These are phyloP conservation scores for Alternaria angustiovoidea DNA, from an alignment of 2,329 filamentous ascomycete species.

Conservation along the genomic window DNA sequence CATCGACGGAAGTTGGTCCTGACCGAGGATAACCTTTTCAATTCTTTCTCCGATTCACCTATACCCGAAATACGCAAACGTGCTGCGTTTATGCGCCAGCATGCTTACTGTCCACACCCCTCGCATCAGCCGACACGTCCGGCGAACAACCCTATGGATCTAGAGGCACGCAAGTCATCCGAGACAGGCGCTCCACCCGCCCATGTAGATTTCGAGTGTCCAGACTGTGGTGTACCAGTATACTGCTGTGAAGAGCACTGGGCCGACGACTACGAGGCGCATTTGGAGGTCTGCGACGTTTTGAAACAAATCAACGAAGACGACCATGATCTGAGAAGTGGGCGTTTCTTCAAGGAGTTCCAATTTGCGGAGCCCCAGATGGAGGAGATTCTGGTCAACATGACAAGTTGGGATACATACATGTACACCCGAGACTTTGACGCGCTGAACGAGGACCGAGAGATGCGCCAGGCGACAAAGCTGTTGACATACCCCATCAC, in stretches of 20 bases:
- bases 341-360: conserved; percentile 92
- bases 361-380: conserved; percentile 88
- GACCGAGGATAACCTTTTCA: conserved; percentile 84
- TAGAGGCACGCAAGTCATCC: conserved; percentile 66
- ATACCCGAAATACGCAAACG: conserved; percentile 86
- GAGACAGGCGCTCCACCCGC: conserved; percentile 71
- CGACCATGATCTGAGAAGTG: conserved; percentile 91
- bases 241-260: conserved; percentile 96
- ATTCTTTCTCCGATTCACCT: conserved; percentile 88
- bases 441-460: conserved; percentile 88
- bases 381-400: conserved; percentile 91
- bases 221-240: conserved; percentile 92
- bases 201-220: conserved; percentile 92
- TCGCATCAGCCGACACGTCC: conserved; percentile 79
- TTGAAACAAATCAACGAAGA: conserved; percentile 96
- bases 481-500: conserved; percentile 94
- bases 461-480: conserved; percentile 90
- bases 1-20: conserved; percentile 58
- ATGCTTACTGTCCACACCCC: conserved; percentile 92
- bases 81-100: conserved; percentile 89
- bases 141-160: conserved; percentile 69
- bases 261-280: conserved; percentile 93
- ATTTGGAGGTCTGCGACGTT: conserved; percentile 91
- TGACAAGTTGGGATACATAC: conserved; percentile 99
- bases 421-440: conserved; percentile 91